Conservation (phyloP, 805 yeast genomes). For the Sugiyamaella floridensis region DNA sequence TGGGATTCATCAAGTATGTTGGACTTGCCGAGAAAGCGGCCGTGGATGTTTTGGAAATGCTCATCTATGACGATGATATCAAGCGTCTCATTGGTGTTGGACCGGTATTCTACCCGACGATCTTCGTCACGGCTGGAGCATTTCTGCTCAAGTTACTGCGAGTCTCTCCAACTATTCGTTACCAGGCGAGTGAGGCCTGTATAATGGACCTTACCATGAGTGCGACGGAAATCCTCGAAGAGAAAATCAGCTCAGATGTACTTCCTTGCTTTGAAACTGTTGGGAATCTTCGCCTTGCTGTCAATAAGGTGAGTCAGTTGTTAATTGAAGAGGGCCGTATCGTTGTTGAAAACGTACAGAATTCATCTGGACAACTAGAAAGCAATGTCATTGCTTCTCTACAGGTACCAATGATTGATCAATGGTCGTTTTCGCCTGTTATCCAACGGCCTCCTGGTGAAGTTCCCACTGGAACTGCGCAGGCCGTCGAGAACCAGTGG, state of each 20-base stretch:
- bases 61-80: slow-evolving; percentile 17
- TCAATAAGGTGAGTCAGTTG: slow-evolving; percentile 6
- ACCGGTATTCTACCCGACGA: slow-evolving; percentile 21
- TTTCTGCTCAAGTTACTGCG: slow-evolving; percentile 18
- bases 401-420: neutral
- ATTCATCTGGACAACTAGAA: too few relatives aligned
- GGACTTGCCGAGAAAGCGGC: slow-evolving; percentile 20
- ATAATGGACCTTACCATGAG: slow-evolving; percentile 4
- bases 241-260: slow-evolving; percentile 3
- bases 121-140: slow-evolving; percentile 21
- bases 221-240: slow-evolving; percentile 8
- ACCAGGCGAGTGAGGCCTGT: slow-evolving; percentile 5
- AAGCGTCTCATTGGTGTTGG: slow-evolving; percentile 18
- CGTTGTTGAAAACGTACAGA: neutral
- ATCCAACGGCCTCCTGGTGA: neutral
- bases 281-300: slow-evolving; percentile 13
- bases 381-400: neutral
- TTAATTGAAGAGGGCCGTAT: neutral
- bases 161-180: slow-evolving; percentile 5
- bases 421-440: slow-evolving; percentile 9
- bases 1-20: slow-evolving; percentile 6
- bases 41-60: slow-evolving; percentile 17
- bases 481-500: neutral
- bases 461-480: neutral
- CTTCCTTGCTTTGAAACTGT: slow-evolving; percentile 16